Evolutionary conservation across 495 filamentous ascomycete species (phyloP).

Genomic region (Tuber borchii): DNA sequence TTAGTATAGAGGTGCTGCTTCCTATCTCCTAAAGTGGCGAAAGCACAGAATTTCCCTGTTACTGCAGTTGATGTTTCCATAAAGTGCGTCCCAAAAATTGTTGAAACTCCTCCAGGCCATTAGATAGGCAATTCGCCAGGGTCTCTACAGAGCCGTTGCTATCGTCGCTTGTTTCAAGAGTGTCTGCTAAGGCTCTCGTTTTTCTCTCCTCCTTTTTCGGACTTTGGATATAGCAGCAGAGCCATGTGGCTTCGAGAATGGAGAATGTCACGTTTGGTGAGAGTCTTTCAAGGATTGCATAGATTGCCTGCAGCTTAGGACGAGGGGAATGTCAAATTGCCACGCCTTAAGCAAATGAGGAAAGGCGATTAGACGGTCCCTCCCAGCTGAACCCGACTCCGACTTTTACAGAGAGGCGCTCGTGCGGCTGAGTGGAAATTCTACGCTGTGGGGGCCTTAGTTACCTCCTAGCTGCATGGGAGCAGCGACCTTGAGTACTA

Average conservation of each 20-base stretch:
- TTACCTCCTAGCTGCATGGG: too few species aligned
- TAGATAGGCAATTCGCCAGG: not conserved
- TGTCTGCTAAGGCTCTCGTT: not conserved
- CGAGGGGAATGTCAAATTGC: too few species aligned
- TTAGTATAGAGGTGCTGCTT: too few species aligned
- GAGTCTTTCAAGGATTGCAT: not conserved
- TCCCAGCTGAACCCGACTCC: too few species aligned
- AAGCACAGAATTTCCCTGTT: not conserved
- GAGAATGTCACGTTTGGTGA: not conserved
- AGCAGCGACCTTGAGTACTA: too few species aligned
- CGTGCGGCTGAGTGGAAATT: too few species aligned
- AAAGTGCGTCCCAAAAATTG: not conserved
- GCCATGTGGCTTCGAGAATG: not conserved
- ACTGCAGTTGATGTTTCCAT: not conserved
- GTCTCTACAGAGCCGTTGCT: not conserved
- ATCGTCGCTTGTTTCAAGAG: not conserved
- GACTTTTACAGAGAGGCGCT: too few species aligned
- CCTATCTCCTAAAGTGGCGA: too few species aligned
- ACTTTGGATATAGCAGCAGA: not conserved
- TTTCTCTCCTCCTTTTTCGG: not conserved
- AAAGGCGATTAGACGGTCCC: too few species aligned
- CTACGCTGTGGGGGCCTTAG: too few species aligned
- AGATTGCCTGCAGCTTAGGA: not conserved
- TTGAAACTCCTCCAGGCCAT: not conserved
- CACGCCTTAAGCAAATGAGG: too few species aligned